Evolutionary conservation across 2,329 filamentous ascomycete species (phyloP).

Genomic region (Emericellopsis atlantica): DNA sequence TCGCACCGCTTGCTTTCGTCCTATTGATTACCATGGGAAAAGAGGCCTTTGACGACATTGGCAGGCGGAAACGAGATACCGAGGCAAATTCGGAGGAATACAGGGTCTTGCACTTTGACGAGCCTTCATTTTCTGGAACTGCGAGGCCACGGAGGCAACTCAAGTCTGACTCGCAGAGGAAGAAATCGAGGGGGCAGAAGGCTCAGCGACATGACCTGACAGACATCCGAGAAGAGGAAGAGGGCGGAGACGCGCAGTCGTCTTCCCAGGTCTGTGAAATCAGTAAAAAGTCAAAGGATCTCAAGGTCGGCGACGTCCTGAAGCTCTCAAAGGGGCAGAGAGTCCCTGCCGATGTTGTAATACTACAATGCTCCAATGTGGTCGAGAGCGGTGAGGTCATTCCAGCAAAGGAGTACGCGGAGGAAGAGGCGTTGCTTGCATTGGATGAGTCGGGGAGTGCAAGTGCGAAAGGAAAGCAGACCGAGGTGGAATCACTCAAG

Average conservation of each 20-base stretch:
- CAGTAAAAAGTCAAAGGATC: slow-evolving; percentile 69
- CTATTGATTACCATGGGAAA: slow-evolving; percentile 87
- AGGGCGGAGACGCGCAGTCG: slow-evolving; percentile 30
- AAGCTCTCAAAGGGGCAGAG: slow-evolving; percentile 86
- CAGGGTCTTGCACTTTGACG: slow-evolving; percentile 60
- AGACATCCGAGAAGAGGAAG: slow-evolving; percentile 60
- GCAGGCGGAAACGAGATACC: slow-evolving; percentile 69
- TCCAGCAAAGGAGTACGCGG: slow-evolving; percentile 15
- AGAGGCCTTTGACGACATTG: slow-evolving; percentile 90
- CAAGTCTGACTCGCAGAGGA: slow-evolving; percentile 27
- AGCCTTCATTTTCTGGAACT: slow-evolving; percentile 27
- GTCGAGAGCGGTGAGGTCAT: slow-evolving; percentile 31
- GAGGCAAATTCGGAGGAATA: slow-evolving; percentile 93
- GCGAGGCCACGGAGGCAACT: slow-evolving; percentile 23
- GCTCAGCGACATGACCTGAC: slow-evolving; percentile 29
- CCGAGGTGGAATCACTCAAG: slow-evolving; percentile 11
- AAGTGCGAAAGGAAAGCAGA: slow-evolving; percentile 21
- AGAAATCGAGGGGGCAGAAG: slow-evolving; percentile 16
- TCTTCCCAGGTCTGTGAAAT: slow-evolving; percentile 50
- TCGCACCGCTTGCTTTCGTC: slow-evolving; percentile 86
- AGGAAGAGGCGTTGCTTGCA: slow-evolving; percentile 28
- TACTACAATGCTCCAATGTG: slow-evolving; percentile 63
- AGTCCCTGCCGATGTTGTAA: slow-evolving; percentile 87
- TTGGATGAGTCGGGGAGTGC: slow-evolving; percentile 22
- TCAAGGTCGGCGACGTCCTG: slow-evolving; percentile 91